Conservation (phyloP, 176 grass and related monocot genomes). For the Aegilops umbellulata region DNA sequence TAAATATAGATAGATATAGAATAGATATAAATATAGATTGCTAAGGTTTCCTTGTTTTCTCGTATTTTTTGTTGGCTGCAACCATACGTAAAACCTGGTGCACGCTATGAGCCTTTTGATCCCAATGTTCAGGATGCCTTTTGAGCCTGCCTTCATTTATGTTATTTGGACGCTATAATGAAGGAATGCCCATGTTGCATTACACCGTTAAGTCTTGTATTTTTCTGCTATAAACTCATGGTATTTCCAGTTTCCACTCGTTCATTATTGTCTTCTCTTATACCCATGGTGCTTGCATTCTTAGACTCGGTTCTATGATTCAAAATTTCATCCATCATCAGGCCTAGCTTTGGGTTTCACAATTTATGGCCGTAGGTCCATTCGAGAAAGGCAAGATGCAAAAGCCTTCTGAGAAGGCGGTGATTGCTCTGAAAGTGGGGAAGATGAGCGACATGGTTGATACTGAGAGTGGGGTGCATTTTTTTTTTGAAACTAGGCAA, state of each 20-base stretch:
- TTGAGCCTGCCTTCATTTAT: not conserved
- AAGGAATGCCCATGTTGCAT: not conserved
- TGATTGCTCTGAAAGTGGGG: slow-evolving; percentile 63
- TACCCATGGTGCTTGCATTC: not conserved
- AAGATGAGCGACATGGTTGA: slow-evolving; percentile 77
- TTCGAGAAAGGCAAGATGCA: slow-evolving; percentile 93
- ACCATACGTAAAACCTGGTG: no score
- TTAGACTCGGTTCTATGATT: not conserved
- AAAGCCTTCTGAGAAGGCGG: slow-evolving; percentile 77
- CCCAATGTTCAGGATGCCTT: no score
- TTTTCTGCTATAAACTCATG: not conserved
- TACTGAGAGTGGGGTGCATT: slow-evolving; percentile 78
- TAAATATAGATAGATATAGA: no score
- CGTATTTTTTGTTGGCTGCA: no score
- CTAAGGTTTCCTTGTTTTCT: no score
- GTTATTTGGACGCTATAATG: not conserved
- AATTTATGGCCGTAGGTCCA: slow-evolving; percentile 48
- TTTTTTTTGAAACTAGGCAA: no score
- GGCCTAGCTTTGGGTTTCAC: not conserved
- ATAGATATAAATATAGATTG: no score
- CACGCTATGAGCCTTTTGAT: no score
- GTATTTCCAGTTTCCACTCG: not conserved
- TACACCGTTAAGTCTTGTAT: not conserved
- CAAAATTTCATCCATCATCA: not conserved
- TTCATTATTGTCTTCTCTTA: not conserved